Base-by-base conservation (phyloP, 495 filamentous ascomycete genomes). In the Penicillium bovifimosum region DNA sequence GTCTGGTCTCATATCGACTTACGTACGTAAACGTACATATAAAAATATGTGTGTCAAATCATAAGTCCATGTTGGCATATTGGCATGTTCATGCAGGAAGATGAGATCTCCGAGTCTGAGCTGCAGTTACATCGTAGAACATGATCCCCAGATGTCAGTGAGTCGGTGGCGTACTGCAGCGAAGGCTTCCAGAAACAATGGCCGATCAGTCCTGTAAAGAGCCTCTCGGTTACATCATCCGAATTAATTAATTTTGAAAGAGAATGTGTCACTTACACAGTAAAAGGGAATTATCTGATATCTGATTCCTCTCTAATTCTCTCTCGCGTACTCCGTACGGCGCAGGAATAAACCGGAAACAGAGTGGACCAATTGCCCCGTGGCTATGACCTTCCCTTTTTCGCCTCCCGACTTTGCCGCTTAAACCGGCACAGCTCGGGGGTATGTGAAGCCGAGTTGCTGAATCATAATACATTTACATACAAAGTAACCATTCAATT, bases 131-230 rank as follows among this genome's bases (percentile, higher is more conserved):
- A 24, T 24, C 4, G 20, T 24, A 24, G 20, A 24, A 2, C 20
- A 24, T 4, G 20, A 38, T 38, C 17, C 36, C 3, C 17, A n/a
- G 7, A 11, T 32, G 38, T 24, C 29, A 50, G 41, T 53, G 51
- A 35, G 38, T 24, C 29, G 42, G 41, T 53, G 51, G 42, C 47
- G 47, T 16, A 29, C 54, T 64, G 61, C 61, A 61, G 50, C 61
- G 58, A 64, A 64, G 53, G 13, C 13, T 62, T 64, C 61, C 55
- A 61, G 61, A 64, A 59, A 33, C 24, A 40, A 40, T 7, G 16
- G 40, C 16, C 31, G n/a, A 14, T 28, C 43, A 27, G 20, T 24
- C 20, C 20, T 24, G 2, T 24, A 24, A 24, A 4, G 40, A 60
- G 57, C 53, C 53, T 49, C 54, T 47, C 41, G 26, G 54, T 40